Evolutionary conservation across 2,329 filamentous ascomycete genomes (phyloP).

Genomic region (Calonectria pteridis): DNA sequence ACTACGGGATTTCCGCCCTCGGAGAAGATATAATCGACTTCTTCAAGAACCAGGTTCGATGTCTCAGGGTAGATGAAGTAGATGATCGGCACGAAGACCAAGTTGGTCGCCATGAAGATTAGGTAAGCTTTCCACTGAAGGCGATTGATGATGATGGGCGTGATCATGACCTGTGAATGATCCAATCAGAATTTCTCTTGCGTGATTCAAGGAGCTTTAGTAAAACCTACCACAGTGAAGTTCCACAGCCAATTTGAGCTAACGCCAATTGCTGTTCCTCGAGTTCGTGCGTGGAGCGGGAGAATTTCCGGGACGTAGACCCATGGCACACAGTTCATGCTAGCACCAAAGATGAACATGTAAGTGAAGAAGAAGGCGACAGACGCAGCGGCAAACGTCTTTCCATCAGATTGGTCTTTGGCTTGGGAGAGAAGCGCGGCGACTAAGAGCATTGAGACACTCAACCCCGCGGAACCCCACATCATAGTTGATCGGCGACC

Average conservation of each 20-base stretch:
- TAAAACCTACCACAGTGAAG: conserved; percentile 38
- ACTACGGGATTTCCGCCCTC: conserved; percentile 21
- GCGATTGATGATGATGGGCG: conserved; percentile 60
- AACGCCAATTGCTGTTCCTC: conserved; percentile 39
- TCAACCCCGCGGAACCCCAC: conserved; percentile 47
- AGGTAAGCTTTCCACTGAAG: conserved; percentile 65
- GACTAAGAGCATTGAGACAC: conserved; percentile 34
- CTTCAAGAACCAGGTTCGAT: conserved; percentile 60
- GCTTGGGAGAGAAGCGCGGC: conserved; percentile 29
- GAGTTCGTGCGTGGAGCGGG: conserved; percentile 32
- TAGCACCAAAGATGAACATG: conserved; percentile 36
- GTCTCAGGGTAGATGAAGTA: conserved; percentile 67
- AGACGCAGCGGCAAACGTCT: conserved; percentile 27
- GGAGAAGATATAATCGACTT: conserved; percentile 57
- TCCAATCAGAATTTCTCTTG: background rate
- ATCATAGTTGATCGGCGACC: conserved; percentile 58
- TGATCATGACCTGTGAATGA: conserved; percentile 60
- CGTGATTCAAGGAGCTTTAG: background rate
- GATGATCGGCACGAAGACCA: conserved; percentile 56
- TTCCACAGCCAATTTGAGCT: conserved; percentile 53
- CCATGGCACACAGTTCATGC: conserved; percentile 42
- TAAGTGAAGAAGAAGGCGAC: conserved; percentile 38
- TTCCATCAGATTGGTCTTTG: conserved; percentile 11
- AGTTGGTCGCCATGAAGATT: conserved; percentile 64
- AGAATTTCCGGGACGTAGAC: conserved; percentile 41